These are phyloP conservation scores for Exidia glandulosa DNA, from an alignment of 768 basidiomycete genomes.

Conservation along the genomic window DNA sequence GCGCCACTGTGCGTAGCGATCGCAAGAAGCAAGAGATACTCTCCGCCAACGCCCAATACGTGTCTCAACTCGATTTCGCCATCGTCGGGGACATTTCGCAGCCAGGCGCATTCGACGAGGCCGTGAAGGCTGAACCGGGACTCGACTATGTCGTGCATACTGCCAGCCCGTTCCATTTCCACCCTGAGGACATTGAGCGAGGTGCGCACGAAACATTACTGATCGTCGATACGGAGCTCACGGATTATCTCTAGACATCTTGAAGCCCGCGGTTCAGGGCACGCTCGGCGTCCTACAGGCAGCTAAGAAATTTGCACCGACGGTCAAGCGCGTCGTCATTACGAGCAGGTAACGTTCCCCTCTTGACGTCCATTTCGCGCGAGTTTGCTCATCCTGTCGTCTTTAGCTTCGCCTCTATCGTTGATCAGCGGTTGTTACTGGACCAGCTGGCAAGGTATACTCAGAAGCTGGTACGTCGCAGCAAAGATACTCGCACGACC, in stretches of 20 bases:
- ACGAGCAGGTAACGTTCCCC: neutral
- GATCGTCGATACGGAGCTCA: neutral
- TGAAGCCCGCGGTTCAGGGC: constrained; percentile 3
- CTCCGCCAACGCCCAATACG: neutral
- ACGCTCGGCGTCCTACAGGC: constrained; percentile 2
- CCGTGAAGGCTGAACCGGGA: constrained; percentile 26
- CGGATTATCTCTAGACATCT: neutral
- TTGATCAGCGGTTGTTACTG: neutral
- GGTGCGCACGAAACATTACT: neutral
- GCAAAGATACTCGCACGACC: neutral
- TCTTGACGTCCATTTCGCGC: no score
- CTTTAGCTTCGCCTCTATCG: constrained; percentile 2
- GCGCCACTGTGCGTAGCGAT: constrained; percentile 4
- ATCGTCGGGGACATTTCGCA: constrained; percentile 1
- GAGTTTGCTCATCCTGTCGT: neutral
- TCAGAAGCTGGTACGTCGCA: neutral
- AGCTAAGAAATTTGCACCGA: neutral
- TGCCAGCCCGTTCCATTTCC: constrained; percentile 26
- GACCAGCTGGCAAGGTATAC: neutral
- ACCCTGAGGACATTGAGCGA: constrained; percentile 5
- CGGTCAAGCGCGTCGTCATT: constrained; percentile 4
- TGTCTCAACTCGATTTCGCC: neutral
- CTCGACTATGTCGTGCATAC: constrained; percentile 39
- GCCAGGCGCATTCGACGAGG: constrained; percentile 33
- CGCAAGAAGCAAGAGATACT: constrained; percentile 2